Base-by-base conservation (phyloP, 2,329 filamentous ascomycete species). In the Neocatenulostroma microsporum region DNA sequence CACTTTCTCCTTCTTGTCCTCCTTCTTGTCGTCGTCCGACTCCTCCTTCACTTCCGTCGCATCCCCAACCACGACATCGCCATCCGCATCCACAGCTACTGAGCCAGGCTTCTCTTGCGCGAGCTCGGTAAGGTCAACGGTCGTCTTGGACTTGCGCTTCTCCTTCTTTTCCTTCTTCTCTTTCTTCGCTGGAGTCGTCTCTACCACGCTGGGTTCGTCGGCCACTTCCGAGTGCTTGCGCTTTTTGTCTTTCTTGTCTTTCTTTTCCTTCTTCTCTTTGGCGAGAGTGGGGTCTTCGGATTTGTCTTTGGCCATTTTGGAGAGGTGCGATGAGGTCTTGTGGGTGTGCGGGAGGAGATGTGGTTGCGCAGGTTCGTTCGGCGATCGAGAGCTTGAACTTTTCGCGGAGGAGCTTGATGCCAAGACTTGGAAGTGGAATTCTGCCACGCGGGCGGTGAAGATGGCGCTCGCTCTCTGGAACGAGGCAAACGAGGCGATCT, bases 21-120 rank as follows among this genome's bases (percentile, higher is more conserved):
- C 67, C 49, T 69, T 58, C 13, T 56, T 55, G 11, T 61, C 62
- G 35, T 65, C 60, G 34, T 66, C 66, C n/a, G n/a, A n/a, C 34
- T 54, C 53, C 8, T 64, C 67, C 48, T 69, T 67, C 27, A 47
- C 43, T 15, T 50, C 51, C 29, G 50, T 64, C 44, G 21, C 42
- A 14, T 47, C 45, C 21, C 49, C 47, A 45, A 50, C 50, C 21
- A 45, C 44, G 15, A 44, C 48, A n/a, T 49, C 48, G 27, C 46
- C 49, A 12, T 53, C 54, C 11, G 46, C 46, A 14, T 64, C 63
- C 21, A 57, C 48, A 30, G 78, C 64, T 49, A 70, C 71, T 30
- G 68, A 68, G 15, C 34, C 9, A 11, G 8, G 56, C 82, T 28
- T 28, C 24, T 36, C 34, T 9, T 24, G 20, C 17, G 21, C 30